Percentiles rank a stretch among this genome's conserved stretches.
phyloP scores from a whole-genome alignment of 1,284 basidiomycete genomes.

The Marasmius oreades region DNA sequence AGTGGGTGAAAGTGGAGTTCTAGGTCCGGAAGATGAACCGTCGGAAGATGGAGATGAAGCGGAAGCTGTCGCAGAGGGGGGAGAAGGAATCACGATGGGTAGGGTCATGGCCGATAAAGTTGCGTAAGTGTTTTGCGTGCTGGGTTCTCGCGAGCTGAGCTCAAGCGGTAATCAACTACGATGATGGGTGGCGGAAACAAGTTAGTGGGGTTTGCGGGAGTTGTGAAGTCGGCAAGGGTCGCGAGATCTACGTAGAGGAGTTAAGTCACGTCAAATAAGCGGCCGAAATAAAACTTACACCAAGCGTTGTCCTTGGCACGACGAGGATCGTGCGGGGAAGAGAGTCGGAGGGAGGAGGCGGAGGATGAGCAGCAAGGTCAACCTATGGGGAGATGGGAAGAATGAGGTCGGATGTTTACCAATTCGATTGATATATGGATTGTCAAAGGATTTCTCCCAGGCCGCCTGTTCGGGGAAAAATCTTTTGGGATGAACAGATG shows the following conservation, averaged over 20 bases:
- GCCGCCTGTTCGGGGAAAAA: too few species aligned
- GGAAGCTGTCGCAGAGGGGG: not conserved
- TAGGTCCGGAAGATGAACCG: constrained; percentile 9
- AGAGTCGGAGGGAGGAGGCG: not conserved
- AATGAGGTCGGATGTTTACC: not conserved
- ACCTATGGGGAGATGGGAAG: not conserved
- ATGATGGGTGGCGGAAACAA: constrained; percentile 6
- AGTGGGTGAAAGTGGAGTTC: constrained; percentile 9
- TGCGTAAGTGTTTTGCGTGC: constrained; percentile 17
- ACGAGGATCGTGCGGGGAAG: constrained; percentile 38
- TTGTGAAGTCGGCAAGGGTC: constrained; percentile 87
- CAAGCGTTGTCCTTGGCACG: constrained; percentile 81
- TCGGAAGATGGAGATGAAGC: constrained; percentile 10
- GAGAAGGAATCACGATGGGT: constrained; percentile 31
- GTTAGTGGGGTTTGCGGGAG: constrained; percentile 29
- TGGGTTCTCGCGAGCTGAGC: constrained; percentile 56
- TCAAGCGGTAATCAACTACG: constrained; percentile 47
- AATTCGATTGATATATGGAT: too few species aligned
- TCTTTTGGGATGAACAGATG: too few species aligned
- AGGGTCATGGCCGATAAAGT: constrained; percentile 43
- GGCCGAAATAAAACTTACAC: constrained; percentile 37
- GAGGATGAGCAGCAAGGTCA: not conserved
- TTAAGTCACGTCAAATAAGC: constrained; percentile 4
- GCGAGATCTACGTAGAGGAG: constrained; percentile 69
- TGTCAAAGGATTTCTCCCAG: too few species aligned